These are phyloP conservation scores for Ophidiomyces ophidiicola DNA, from an alignment of 2,329 filamentous ascomycete genomes.

Conservation along the genomic window DNA sequence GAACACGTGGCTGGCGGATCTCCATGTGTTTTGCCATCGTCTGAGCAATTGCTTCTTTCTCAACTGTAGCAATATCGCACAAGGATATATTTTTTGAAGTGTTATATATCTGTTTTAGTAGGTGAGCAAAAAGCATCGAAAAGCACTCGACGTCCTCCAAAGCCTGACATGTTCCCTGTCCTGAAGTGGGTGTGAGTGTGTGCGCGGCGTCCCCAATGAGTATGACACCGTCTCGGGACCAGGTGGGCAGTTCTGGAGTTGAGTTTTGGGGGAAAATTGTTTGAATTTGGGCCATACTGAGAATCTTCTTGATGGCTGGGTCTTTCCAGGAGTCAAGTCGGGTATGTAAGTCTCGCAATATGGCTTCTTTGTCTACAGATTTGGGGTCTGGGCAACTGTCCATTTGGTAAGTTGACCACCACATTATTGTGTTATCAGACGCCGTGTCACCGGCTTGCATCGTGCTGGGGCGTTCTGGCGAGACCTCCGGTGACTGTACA, in stretches of 20 bases:
- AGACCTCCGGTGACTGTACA: slow-evolving; percentile 15
- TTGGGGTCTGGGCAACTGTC: slow-evolving; percentile 24
- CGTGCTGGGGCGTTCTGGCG: slow-evolving; percentile 17
- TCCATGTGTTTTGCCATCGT: slow-evolving; percentile 25
- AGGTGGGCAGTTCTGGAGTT: slow-evolving; percentile 36
- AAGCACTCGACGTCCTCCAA: slow-evolving; percentile 44
- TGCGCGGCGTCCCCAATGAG: slow-evolving; percentile 48
- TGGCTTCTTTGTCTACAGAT: slow-evolving; percentile 21
- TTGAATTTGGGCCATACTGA: slow-evolving; percentile 29
- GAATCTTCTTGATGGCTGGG: slow-evolving; percentile 33
- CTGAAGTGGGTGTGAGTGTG: slow-evolving; percentile 42
- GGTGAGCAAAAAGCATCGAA: slow-evolving; percentile 30
- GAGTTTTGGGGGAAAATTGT: slow-evolving; percentile 41
- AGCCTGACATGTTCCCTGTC: slow-evolving; percentile 45
- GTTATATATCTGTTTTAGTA: slow-evolving; percentile 16
- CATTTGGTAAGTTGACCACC: slow-evolving; percentile 38
- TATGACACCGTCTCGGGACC: slow-evolving; percentile 39
- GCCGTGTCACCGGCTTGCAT: background rate
- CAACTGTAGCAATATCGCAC: background rate
- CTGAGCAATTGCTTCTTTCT: slow-evolving; percentile 18
- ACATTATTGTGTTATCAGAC: slow-evolving; percentile 23
- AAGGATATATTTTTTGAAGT: background rate
- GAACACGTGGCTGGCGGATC: slow-evolving; percentile 27
- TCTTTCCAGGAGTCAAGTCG: slow-evolving; percentile 38
- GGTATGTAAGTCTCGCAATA: slow-evolving; percentile 28